Percentiles rank a stretch among this genome's conserved stretches.
Conservation (phyloP, 257 asterid species). For the Ligustrum vulgare region DNA sequence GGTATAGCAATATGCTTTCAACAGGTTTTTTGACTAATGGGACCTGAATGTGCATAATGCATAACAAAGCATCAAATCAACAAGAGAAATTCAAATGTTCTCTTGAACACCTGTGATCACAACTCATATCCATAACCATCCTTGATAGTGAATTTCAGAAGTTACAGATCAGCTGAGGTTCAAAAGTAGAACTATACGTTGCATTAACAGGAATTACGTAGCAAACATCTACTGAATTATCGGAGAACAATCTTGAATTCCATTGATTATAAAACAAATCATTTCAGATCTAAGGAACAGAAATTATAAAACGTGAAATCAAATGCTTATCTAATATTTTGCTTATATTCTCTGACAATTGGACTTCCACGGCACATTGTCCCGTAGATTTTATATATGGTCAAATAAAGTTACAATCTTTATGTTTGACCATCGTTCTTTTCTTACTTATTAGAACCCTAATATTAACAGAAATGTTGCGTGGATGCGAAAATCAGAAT, state of each 20-base stretch:
- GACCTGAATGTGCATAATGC: not conserved
- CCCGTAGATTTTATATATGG: not conserved
- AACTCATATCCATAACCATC: not conserved
- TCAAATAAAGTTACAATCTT: no score
- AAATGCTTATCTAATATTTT: not conserved
- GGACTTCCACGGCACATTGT: constrained; percentile 6
- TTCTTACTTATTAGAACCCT: not conserved
- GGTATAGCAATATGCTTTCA: not conserved
- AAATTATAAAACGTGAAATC: not conserved
- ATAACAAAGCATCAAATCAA: not conserved
- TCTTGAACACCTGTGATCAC: not conserved
- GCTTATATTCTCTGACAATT: not conserved
- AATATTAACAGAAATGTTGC: not conserved
- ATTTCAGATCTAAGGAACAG: constrained; percentile 19
- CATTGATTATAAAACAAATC: not conserved
- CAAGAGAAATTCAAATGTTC: not conserved
- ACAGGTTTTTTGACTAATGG: not conserved
- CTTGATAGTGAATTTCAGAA: not conserved
- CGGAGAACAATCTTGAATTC: not conserved
- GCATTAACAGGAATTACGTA: not conserved
- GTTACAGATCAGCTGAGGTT: not conserved
- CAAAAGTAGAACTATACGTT: not conserved
- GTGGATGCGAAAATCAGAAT: not conserved
- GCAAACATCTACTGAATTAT: not conserved
- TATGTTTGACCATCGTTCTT: no score